These are phyloP conservation scores for Podaxis sp. DNA, from an alignment of 768 basidiomycete genomes.

Conservation along the genomic window DNA sequence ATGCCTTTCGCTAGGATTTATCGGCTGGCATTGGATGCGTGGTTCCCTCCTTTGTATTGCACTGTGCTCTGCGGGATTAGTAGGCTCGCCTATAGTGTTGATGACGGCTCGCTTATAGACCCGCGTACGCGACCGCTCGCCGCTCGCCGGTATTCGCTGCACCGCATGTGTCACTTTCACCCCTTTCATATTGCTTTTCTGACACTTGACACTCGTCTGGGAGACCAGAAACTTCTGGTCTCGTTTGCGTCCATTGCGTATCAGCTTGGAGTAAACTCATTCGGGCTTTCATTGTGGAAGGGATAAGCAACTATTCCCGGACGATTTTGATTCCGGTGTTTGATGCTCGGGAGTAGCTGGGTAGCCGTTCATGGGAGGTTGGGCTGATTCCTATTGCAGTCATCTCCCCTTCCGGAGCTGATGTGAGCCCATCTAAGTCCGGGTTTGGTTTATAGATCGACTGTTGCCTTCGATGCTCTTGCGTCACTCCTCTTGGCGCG, in stretches of 20 bases:
- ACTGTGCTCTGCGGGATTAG: neutral
- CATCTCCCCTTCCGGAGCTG: neutral
- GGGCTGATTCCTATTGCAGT: neutral
- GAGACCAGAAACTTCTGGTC: too few relatives aligned
- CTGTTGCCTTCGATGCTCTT: neutral
- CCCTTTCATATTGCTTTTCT: too few relatives aligned
- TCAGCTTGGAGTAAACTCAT: neutral
- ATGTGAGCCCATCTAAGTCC: neutral
- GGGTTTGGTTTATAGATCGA: neutral
- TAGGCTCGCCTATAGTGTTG: neutral
- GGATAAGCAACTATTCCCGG: slow-evolving; percentile 3
- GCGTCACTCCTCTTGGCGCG: neutral
- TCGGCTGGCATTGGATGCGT: neutral
- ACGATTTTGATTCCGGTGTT: neutral
- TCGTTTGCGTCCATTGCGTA: too few relatives aligned
- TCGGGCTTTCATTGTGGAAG: neutral
- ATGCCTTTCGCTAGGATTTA: neutral
- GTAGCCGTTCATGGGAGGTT: neutral
- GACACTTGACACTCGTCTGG: too few relatives aligned
- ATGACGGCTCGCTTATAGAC: neutral
- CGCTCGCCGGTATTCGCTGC: neutral
- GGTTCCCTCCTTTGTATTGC: neutral
- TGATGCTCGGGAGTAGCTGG: neutral
- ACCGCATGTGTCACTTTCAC: neutral
- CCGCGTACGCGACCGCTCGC: neutral